phyloP scores from a whole-genome alignment of 2,329 filamentous ascomycete species.

The Macrophomina phaseolina region DNA sequence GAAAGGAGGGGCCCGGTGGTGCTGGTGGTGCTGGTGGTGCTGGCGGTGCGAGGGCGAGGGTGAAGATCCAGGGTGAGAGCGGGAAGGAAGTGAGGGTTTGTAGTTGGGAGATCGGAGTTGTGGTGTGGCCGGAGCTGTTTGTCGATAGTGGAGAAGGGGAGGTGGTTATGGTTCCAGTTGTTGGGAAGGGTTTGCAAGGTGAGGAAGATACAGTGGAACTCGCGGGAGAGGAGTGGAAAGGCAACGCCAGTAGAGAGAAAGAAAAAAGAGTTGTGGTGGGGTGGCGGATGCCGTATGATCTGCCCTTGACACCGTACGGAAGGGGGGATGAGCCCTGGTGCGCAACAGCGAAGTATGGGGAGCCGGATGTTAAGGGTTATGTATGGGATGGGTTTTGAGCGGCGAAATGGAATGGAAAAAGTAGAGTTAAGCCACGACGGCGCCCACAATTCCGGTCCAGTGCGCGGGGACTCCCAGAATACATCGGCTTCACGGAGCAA shows the following conservation, averaged over 20 bases:
- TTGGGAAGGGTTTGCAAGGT: constrained; percentile 64
- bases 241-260: constrained; percentile 25
- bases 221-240: constrained; percentile 11
- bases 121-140: constrained; percentile 75
- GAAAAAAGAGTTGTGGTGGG: constrained; percentile 58
- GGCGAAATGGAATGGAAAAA: no score
- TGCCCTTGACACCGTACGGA: constrained; percentile 73
- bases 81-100: constrained; percentile 63
- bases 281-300: constrained; percentile 80
- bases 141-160: constrained; percentile 31
- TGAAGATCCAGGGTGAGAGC: not conserved
- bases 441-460: no score
- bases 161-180: constrained; percentile 70
- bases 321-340: constrained; percentile 76
- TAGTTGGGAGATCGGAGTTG: constrained; percentile 83
- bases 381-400: constrained; percentile 7
- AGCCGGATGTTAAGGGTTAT: constrained; percentile 1
- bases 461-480: no score
- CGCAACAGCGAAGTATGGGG: constrained; percentile 44
- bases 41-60: not conserved
- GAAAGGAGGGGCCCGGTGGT: not conserved
- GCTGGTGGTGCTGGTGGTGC: no score
- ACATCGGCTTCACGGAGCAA: no score
- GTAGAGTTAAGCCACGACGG: no score
- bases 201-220: constrained; percentile 29